Conservation (phyloP, 495 filamentous ascomycete species). For the Daldinia childiae region DNA sequence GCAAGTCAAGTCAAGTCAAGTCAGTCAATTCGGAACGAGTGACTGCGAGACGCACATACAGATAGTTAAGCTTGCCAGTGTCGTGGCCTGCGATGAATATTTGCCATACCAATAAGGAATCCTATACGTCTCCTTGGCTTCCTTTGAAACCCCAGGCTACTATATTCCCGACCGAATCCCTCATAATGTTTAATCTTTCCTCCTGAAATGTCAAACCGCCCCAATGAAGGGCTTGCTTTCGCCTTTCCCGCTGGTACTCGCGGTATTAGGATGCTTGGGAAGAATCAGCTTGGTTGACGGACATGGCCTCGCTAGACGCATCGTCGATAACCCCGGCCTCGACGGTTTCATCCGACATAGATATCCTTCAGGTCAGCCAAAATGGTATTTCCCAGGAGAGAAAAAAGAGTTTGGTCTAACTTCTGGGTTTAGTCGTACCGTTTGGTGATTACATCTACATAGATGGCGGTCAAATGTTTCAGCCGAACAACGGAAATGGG, state of each 20-base stretch:
- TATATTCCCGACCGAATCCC: conserved; percentile 24
- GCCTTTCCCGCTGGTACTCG: conserved; percentile 43
- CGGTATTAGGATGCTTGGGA: conserved; percentile 42
- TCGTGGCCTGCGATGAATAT: conserved; percentile 20
- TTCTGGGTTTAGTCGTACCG: conserved; percentile 31
- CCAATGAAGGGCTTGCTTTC: conserved; percentile 47
- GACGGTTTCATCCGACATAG: conserved; percentile 42
- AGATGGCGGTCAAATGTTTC: conserved; percentile 47
- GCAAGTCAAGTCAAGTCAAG: background rate
- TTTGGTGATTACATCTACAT: conserved; percentile 45
- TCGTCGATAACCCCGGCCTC: conserved; percentile 34
- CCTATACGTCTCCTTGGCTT: conserved; percentile 15
- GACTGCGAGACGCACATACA: conserved; percentile 15
- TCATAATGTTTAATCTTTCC: conserved; percentile 42
- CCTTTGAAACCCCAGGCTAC: conserved; percentile 27
- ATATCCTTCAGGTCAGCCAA: conserved; percentile 38
- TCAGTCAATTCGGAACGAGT: conserved; percentile 2
- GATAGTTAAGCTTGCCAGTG: conserved; percentile 9
- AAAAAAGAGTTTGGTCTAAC: conserved; percentile 16
- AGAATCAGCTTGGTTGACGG: conserved; percentile 24
- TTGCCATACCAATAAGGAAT: conserved; percentile 30
- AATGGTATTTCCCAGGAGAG: background rate
- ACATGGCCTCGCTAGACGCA: conserved; percentile 32
- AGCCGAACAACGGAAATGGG: conserved; percentile 29
- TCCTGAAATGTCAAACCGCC: conserved; percentile 42